Evolutionary conservation across 768 basidiomycete genomes (phyloP).

Genomic region (Termitomyces sp.): DNA sequence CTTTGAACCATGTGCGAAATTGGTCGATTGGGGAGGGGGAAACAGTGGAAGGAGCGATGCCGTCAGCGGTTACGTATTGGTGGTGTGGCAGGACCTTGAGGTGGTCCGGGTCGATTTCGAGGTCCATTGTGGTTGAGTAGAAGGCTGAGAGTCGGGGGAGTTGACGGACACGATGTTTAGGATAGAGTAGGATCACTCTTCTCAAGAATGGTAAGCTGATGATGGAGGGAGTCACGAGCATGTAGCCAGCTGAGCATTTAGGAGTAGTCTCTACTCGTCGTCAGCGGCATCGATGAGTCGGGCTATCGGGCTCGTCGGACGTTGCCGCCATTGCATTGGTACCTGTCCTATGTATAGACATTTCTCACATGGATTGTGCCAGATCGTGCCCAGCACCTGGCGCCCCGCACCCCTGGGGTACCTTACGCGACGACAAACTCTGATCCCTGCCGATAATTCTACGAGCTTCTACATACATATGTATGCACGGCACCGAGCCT

Average conservation of each 20-base stretch:
- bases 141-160: neutral
- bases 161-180: too few species aligned
- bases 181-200: neutral
- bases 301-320: too few species aligned
- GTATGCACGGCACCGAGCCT: neutral
- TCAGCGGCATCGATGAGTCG: too few species aligned
- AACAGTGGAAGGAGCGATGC: conserved; percentile 61
- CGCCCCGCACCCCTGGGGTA: neutral
- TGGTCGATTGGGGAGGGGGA: conserved; percentile 72
- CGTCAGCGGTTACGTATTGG: conserved; percentile 69
- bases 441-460: neutral
- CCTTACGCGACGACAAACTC: neutral
- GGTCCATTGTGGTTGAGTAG: conserved; percentile 28
- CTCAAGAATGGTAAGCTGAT: too few species aligned
- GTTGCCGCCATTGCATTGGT: too few species aligned
- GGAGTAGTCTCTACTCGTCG: too few species aligned
- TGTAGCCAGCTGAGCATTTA: too few species aligned
- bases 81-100: conserved; percentile 68
- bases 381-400: neutral
- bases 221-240: conserved; percentile 9
- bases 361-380: too few species aligned
- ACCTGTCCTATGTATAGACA: too few species aligned
- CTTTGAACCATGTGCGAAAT: conserved; percentile 84
- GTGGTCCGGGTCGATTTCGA: conserved; percentile 47
- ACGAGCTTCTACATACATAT: too few species aligned